A percentile compares a stretch with the other conserved stretches of the same genome.
phyloP scores from a whole-genome alignment of 305 asterid genomes.

The Fraxinus platypoda region DNA sequence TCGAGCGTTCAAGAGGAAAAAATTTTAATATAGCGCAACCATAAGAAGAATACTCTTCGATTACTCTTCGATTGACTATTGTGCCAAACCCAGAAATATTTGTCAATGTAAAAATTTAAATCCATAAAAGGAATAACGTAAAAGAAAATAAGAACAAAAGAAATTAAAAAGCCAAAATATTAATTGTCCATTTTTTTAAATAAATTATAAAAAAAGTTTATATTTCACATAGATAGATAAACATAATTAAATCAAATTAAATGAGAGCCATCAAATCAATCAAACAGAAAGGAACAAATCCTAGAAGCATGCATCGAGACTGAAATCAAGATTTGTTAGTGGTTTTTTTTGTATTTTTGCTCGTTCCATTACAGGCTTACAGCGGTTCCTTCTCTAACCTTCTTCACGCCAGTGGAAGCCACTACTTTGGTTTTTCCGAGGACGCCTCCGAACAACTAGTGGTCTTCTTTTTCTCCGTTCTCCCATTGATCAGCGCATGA shows the following conservation, averaged over 20 bases:
- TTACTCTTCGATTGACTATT: not conserved
- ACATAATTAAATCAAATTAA: not conserved
- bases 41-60: not conserved
- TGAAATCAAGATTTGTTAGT: not conserved
- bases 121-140: not conserved
- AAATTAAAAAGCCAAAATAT: too few species aligned
- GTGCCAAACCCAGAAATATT: not conserved
- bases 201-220: not conserved
- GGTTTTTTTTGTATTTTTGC: conserved; percentile 33
- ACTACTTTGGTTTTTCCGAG: conserved; percentile 49
- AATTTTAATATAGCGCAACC: too few species aligned
- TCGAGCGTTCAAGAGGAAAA: too few species aligned
- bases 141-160: not conserved
- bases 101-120: too few species aligned
- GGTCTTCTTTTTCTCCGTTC: conserved; percentile 27
- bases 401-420: conserved; percentile 61
- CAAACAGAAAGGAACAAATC: not conserved
- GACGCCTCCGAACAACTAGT: conserved; percentile 48
- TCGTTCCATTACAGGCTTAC: conserved; percentile 63
- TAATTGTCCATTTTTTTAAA: not conserved
- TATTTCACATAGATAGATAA: not conserved
- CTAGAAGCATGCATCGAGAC: not conserved
- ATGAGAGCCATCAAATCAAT: not conserved
- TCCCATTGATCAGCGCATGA: conserved; percentile 90
- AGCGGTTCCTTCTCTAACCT: conserved; percentile 60